Evolutionary conservation across 23 red algal genomes (phyloP).

Genomic region (Pyropia haitanensis): DNA sequence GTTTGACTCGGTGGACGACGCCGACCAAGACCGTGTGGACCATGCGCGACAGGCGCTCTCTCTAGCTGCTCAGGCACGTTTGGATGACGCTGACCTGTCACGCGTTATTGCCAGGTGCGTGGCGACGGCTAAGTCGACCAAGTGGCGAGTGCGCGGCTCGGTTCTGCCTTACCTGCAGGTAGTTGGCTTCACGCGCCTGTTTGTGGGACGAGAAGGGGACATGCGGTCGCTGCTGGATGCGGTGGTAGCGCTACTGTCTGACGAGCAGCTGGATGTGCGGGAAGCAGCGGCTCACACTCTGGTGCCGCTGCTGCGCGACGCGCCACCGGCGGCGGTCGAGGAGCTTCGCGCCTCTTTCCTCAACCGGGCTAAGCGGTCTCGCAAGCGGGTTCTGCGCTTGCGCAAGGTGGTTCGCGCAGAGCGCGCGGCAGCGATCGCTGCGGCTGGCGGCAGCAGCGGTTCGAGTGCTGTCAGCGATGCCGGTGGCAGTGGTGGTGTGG

Average conservation of each 20-base stretch:
- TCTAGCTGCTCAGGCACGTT: constrained; percentile 24
- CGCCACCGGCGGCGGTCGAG: constrained; percentile 19
- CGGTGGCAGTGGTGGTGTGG: too few relatives aligned
- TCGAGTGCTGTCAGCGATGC: too few relatives aligned
- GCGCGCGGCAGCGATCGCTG: too few relatives aligned
- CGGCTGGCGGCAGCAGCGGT: too few relatives aligned
- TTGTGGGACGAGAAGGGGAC: constrained; percentile 1
- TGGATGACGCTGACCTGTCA: constrained; percentile 5
- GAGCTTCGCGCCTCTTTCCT: constrained; percentile 24
- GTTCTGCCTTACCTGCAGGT: constrained; percentile 66
- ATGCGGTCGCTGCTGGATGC: constrained; percentile 29
- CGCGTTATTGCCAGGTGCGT: constrained; percentile 17
- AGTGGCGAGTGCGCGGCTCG: constrained; percentile 37
- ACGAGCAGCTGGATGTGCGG: constrained; percentile 69
- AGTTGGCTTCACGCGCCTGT: constrained; percentile 47
- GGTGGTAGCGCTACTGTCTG: constrained; percentile 42
- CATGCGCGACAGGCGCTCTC: constrained; percentile 62
- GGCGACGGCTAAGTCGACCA: constrained; percentile 15
- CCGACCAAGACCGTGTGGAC: constrained; percentile 44
- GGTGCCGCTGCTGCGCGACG: constrained; percentile 60
- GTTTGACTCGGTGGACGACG: constrained; percentile 46
- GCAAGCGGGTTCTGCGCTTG: constrained; percentile 22
- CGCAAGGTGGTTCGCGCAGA: constrained; percentile 20
- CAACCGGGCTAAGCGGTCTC: constrained; percentile 8
- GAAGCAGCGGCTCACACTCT: constrained; percentile 59